phyloP scores from a whole-genome alignment of 352 stramenopile species.

The Hyaloperonospora brassicae region DNA sequence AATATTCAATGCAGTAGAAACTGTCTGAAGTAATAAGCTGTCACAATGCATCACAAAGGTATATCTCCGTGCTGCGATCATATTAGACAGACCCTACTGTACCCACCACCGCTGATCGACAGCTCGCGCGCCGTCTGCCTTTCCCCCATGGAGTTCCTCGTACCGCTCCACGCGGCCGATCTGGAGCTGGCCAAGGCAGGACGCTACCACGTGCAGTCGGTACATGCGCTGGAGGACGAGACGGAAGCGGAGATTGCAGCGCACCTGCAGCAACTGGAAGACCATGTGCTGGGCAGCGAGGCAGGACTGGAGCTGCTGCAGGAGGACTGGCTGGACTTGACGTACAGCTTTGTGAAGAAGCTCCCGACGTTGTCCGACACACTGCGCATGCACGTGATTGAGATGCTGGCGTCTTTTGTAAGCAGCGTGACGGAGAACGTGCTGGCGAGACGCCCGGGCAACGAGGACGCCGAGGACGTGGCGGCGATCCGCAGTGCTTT shows the following conservation, averaged over 20 bases:
- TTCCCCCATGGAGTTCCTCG: conserved; percentile 55
- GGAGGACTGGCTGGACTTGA: conserved; percentile 56
- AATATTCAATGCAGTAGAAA: no score
- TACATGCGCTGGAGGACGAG: conserved; percentile 49
- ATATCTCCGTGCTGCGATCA: no score
- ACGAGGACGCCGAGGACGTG: conserved; percentile 41
- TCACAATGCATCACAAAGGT: no score
- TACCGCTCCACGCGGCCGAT: conserved; percentile 68
- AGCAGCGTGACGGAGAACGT: conserved; percentile 51
- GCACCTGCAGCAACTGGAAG: conserved; percentile 41
- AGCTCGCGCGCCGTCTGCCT: background rate
- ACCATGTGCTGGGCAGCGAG: conserved; percentile 49
- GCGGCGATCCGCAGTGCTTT: conserved; percentile 43
- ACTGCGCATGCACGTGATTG: conserved; percentile 54
- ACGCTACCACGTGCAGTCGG: conserved; percentile 56
- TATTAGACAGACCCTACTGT: no score
- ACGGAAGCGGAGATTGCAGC: conserved; percentile 36
- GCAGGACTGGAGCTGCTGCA: conserved; percentile 46
- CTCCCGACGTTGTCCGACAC: conserved; percentile 38
- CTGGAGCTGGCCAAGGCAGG: conserved; percentile 63
- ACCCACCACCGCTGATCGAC: background rate
- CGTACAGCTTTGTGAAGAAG: conserved; percentile 71
- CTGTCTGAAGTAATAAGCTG: no score
- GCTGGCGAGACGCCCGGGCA: conserved; percentile 22
- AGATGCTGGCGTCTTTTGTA: conserved; percentile 55